Base-by-base conservation (phyloP, 371 early-diverging fungal species). In the Dentiscutata heterogama region DNA sequence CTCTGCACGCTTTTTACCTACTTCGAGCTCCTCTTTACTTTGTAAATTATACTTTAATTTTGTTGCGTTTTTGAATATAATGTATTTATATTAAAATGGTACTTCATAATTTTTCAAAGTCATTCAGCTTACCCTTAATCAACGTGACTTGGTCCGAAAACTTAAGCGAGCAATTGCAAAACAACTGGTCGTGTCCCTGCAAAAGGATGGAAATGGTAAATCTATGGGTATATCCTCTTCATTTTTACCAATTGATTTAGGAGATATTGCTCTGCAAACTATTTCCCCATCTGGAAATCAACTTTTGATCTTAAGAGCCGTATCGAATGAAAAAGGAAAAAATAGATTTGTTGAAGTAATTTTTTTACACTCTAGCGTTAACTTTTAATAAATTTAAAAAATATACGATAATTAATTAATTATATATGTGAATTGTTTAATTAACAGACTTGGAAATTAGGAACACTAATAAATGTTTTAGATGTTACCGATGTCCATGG, bases 401-500 rank as follows among this genome's bases (percentile, higher is more conserved):
- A 46, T 46, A 29, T 70, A 35, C 22, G 4, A 64, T 18, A 53
- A 53, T 53, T 53, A 53, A 53, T 18, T 35, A 35, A 35, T 35
- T 4, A 56, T 4, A 14, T 20, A 11, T 56, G 5, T 54, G 13
- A 54, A 18, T 54, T 54, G 11, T 54, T 16, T 56, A 14, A 56
- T 56, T 56, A 14, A 11, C 16, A 73, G 73, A 27, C 51, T 31
- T 54, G 74, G 74, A 18, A 16, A 25, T 14, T 25, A 22, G 74
- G 74, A 35, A 51, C 16, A 27, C n/a, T 73, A 18, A 29, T 25
- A 35, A 50, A 53, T 50, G n/a, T 51, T 53, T 22, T 73, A 14
- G 74, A 73, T 53, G 74, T 73, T 11, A 73, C 74, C 20, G 74
- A 73, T 29, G 11, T 4, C 25, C 74, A 73, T 54, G 74, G 74